Percentiles rank a stretch among this genome's conserved stretches.
These are phyloP conservation scores for Samsoniella hepiali DNA, from an alignment of 2,329 filamentous ascomycete species.

Conservation along the genomic window DNA sequence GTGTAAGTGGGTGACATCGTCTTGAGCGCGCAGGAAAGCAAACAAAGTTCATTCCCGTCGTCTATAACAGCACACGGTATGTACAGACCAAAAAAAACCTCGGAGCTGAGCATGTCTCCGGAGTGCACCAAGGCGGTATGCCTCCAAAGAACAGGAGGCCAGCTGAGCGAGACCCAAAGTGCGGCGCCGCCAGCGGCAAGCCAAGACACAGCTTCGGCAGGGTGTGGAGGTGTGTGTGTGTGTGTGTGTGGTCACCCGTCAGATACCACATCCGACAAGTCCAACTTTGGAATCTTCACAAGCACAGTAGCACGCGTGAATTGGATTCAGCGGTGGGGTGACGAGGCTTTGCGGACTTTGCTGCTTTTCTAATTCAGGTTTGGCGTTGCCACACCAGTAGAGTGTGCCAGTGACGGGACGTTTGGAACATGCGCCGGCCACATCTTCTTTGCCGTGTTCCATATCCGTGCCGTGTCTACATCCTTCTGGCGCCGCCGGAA, in stretches of 20 bases:
- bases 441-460: neutral
- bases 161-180: slow-evolving; percentile 4
- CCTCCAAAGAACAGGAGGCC: neutral
- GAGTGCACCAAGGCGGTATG: neutral
- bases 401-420: neutral
- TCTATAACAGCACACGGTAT: neutral
- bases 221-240: neutral
- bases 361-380: slow-evolving; percentile 1
- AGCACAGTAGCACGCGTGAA: neutral
- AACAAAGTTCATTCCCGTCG: neutral
- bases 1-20: neutral
- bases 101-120: neutral
- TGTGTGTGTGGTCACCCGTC: slow-evolving; percentile 9
- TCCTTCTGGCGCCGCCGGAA: no score
- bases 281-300: neutral
- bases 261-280: neutral
- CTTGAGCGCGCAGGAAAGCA: neutral
- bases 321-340: neutral
- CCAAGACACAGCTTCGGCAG: slow-evolving; percentile 1
- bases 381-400: slow-evolving; percentile 6
- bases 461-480: no score
- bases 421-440: slow-evolving; percentile 13
- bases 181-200: slow-evolving; percentile 10
- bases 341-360: slow-evolving; percentile 1
- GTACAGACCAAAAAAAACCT: neutral